These are phyloP conservation scores for Cryphonectria japonica DNA, from an alignment of 2,329 filamentous ascomycete genomes.

Conservation along the genomic window DNA sequence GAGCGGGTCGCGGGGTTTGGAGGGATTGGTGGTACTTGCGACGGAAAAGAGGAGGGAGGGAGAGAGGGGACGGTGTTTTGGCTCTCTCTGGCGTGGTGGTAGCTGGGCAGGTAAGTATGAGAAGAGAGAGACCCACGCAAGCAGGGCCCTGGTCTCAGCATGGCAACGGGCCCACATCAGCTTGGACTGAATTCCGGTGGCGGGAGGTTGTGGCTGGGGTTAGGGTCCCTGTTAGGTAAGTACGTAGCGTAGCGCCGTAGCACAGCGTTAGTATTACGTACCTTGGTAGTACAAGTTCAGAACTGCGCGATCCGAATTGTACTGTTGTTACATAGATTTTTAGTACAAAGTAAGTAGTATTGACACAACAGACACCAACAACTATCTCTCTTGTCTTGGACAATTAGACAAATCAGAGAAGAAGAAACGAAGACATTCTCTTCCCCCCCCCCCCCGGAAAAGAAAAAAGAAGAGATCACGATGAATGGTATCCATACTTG, in stretches of 20 bases:
- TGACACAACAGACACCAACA: too few relatives aligned
- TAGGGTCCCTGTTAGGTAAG: conserved; percentile 7
- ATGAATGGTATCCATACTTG: background rate
- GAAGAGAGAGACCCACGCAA: background rate
- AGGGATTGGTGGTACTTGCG: conserved; percentile 19
- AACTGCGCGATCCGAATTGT: background rate
- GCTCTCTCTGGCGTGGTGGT: conserved; percentile 22
- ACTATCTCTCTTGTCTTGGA: background rate
- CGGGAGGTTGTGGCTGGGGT: conserved; percentile 15
- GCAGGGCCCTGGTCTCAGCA: background rate
- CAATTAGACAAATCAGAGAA: background rate
- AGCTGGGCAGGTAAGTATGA: background rate
- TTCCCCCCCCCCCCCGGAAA: too few relatives aligned
- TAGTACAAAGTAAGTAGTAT: background rate
- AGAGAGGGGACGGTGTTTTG: conserved; percentile 12
- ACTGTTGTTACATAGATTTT: background rate
- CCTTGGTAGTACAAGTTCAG: background rate
- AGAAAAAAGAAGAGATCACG: background rate
- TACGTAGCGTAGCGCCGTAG: background rate
- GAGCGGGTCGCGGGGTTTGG: conserved; percentile 24
- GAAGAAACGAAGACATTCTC: background rate
- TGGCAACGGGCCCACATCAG: background rate
- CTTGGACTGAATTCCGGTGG: conserved; percentile 7
- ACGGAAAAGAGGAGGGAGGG: conserved; percentile 17
- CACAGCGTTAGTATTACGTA: background rate